Evolutionary conservation across 73 alveolate genomes (phyloP).

Genomic region (Uronychia binucleata): DNA sequence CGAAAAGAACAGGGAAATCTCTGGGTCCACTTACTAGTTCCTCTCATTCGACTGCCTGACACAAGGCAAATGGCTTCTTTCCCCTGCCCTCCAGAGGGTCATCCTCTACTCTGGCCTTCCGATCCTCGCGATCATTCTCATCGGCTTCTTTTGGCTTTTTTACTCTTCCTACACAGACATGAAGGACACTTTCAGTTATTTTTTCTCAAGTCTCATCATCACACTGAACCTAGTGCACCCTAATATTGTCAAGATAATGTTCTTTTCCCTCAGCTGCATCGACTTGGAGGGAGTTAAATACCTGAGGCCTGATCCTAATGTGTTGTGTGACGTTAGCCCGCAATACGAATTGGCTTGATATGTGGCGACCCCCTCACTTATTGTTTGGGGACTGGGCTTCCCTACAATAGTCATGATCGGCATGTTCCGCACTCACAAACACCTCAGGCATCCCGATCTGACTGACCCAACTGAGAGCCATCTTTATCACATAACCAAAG

Average conservation of each 20-base stretch:
- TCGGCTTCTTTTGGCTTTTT: background rate
- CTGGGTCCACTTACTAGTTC: background rate
- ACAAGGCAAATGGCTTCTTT: constrained; percentile 1
- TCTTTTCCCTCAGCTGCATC: background rate
- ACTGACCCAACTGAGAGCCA: background rate
- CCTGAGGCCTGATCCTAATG: background rate
- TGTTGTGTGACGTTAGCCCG: background rate
- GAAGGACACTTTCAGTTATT: background rate
- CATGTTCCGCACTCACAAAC: background rate
- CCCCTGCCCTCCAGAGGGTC: constrained; percentile 7
- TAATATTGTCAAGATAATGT: background rate
- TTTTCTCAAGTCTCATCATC: background rate
- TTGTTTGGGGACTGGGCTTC: background rate
- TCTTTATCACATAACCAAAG: background rate
- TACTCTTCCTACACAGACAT: background rate
- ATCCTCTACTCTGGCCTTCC: background rate
- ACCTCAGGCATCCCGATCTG: background rate
- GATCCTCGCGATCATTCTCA: background rate
- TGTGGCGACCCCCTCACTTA: background rate
- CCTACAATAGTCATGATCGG: background rate
- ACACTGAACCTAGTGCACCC: background rate
- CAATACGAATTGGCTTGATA: background rate
- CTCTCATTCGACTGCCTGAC: constrained; percentile 5
- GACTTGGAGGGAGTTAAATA: background rate
- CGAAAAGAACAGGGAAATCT: background rate